Percentiles rank a stretch among this genome's conserved stretches.
phyloP scores from a whole-genome alignment of 2,329 filamentous ascomycete genomes.

The Neurospora crassa region DNA sequence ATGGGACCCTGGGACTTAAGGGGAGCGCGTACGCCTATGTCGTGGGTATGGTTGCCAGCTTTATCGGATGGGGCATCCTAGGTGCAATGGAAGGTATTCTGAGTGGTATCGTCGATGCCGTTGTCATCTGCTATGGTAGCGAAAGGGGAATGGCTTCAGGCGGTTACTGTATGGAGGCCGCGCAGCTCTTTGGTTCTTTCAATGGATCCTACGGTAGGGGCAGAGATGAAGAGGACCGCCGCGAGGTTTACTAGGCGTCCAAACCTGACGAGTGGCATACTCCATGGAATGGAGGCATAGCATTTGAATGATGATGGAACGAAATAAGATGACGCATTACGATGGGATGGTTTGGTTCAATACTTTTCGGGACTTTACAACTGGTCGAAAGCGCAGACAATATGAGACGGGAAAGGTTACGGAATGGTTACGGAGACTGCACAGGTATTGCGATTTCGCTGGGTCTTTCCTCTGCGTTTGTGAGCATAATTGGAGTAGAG shows the following conservation, averaged over 20 bases:
- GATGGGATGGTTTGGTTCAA: background rate
- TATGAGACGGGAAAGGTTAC: background rate
- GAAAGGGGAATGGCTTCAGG: slow-evolving; percentile 63
- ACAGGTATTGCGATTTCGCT: background rate
- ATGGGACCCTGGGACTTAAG: slow-evolving; percentile 41
- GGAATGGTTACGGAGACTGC: background rate
- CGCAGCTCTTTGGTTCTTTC: slow-evolving; percentile 62
- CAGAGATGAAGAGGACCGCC: slow-evolving; percentile 23
- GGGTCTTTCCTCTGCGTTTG: background rate
- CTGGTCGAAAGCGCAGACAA: background rate
- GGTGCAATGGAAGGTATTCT: slow-evolving; percentile 85
- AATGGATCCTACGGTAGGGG: slow-evolving; percentile 28
- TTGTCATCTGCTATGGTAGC: slow-evolving; percentile 89
- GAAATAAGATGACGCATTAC: background rate
- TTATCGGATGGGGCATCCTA: slow-evolving; percentile 89
- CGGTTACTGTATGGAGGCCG: slow-evolving; percentile 86
- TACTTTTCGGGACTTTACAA: background rate
- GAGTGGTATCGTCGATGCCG: slow-evolving; percentile 77
- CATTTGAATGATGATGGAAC: background rate
- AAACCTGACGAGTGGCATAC: background rate
- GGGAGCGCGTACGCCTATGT: slow-evolving; percentile 93
- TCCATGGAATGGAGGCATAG: background rate
- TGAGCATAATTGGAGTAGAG: background rate
- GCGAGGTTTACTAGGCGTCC: slow-evolving; percentile 5
- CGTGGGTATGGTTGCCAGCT: slow-evolving; percentile 82